Conservation (phyloP, 352 stramenopile genomes). For the Globisporangium lucens region DNA sequence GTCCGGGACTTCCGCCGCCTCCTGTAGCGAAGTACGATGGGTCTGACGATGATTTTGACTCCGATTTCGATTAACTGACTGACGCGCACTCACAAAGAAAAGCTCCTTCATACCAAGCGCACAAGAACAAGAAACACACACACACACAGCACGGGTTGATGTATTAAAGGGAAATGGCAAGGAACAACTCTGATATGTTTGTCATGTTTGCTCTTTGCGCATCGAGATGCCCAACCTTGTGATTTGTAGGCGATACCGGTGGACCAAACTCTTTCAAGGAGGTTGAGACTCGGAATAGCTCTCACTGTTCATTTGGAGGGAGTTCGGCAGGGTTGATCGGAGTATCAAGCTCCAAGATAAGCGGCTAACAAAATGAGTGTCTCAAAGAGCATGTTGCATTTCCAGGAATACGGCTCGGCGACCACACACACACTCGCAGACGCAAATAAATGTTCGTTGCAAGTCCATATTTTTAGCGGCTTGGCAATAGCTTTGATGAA, state of each 20-base stretch:
- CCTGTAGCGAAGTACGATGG: constrained; percentile 30
- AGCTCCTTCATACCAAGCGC: background rate
- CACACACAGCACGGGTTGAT: background rate
- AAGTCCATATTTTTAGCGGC: constrained; percentile 1
- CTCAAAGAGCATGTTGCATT: background rate
- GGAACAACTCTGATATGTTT: background rate
- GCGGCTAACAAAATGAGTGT: background rate
- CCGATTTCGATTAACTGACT: constrained; percentile 24
- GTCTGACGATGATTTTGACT: constrained; percentile 54
- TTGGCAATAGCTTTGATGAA: background rate
- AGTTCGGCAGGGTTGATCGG: background rate
- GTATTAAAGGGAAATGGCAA: background rate
- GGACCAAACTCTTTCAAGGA: background rate
- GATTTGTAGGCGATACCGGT: background rate
- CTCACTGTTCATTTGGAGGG: no score
- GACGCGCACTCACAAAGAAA: background rate
- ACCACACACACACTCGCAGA: background rate
- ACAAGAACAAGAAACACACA: background rate
- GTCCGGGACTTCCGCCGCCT: constrained; percentile 47
- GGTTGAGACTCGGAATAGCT: no score
- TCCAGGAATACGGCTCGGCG: background rate
- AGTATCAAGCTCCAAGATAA: no score
- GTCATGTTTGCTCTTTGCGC: background rate
- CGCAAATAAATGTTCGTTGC: background rate
- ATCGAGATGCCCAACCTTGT: background rate